Conservation (phyloP, 2,329 filamentous ascomycete genomes). For the Penicillium brevicompactum region DNA sequence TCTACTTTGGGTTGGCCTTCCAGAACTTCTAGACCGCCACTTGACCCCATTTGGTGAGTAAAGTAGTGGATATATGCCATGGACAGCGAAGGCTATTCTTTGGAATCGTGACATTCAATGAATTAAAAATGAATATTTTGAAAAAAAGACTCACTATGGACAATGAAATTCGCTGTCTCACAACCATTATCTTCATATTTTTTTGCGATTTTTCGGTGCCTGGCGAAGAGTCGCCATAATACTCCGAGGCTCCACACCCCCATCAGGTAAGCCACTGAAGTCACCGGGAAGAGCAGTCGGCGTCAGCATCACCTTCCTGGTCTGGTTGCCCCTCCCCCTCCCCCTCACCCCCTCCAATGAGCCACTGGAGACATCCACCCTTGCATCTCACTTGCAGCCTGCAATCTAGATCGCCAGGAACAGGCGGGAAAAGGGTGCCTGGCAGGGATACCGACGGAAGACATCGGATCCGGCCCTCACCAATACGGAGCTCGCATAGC, state of each 20-base stretch:
- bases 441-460: not conserved
- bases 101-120: not conserved
- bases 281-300: not conserved
- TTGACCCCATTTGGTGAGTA: slow-evolving; percentile 11
- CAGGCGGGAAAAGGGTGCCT: not conserved
- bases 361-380: not conserved
- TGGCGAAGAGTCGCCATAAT: not conserved
- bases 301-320: not conserved
- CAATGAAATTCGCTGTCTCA: slow-evolving; percentile 11
- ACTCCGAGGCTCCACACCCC: not conserved
- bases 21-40: slow-evolving; percentile 22
- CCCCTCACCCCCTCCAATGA: slow-evolving; percentile 2
- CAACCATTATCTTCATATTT: slow-evolving; percentile 2
- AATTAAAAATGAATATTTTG: not conserved
- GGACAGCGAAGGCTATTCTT: not conserved
- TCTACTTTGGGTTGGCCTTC: slow-evolving; percentile 7
- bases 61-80: slow-evolving; percentile 5
- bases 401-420: slow-evolving; percentile 9
- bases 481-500: slow-evolving; percentile 51
- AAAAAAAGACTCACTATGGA: slow-evolving; percentile 9
- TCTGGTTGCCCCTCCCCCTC: not conserved
- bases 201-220: not conserved
- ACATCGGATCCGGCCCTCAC: slow-evolving; percentile 25
- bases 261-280: slow-evolving; percentile 6
- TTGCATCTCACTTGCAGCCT: slow-evolving; percentile 2